Conservation (phyloP, 2,329 filamentous ascomycete species). For the Monilinia polystroma region DNA sequence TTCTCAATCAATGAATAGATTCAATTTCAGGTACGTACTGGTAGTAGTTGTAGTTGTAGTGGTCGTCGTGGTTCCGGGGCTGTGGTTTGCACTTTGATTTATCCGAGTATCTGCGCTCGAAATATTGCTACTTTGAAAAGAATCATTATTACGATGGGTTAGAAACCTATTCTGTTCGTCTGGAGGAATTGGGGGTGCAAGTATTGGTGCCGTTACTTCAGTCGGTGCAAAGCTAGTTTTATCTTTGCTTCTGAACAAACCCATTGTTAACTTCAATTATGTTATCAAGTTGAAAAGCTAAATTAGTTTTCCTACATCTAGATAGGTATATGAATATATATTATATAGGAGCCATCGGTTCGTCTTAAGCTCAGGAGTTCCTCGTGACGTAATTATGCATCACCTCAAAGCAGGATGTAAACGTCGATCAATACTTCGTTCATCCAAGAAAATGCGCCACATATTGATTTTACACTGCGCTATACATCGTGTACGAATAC, state of each 20-base stretch:
- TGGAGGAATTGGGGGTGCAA: background rate
- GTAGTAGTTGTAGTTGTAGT: conserved; percentile 19
- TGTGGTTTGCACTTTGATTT: background rate
- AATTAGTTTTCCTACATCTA: background rate
- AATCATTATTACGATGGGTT: conserved; percentile 20
- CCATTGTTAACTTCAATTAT: conserved; percentile 17
- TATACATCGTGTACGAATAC: background rate
- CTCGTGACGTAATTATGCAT: conserved; percentile 18
- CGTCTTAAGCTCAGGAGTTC: background rate
- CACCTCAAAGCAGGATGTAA: conserved; percentile 6
- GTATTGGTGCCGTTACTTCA: background rate
- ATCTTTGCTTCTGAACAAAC: conserved; percentile 19
- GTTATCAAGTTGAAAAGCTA: background rate
- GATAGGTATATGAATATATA: background rate
- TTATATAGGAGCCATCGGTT: background rate
- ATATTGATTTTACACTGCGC: background rate
- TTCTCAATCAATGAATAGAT: too few species aligned
- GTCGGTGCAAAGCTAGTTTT: conserved; percentile 7
- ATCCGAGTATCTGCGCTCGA: conserved; percentile 23
- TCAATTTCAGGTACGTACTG: conserved; percentile 5
- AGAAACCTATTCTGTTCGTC: background rate
- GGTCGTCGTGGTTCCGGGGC: conserved; percentile 15
- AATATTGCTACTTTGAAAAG: conserved; percentile 22
- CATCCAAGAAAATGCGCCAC: conserved; percentile 14
- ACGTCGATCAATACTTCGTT: conserved; percentile 2